Conservation (phyloP, 140 eudicot genomes). For the Flaveria floridana region DNA sequence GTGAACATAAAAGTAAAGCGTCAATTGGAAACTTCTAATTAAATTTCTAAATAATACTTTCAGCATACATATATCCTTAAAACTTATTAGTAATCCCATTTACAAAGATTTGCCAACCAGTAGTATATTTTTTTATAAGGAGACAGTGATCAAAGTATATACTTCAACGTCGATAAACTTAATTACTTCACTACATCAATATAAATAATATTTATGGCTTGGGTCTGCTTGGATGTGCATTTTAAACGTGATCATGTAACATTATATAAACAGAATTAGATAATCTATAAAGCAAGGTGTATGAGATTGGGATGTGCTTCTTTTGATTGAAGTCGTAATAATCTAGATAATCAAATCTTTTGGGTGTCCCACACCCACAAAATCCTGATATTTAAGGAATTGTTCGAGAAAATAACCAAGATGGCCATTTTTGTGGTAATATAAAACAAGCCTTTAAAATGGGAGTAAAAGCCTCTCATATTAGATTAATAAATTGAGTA, state of each 20-base stretch:
- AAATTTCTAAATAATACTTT: constrained; percentile 1
- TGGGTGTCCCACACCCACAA: not conserved
- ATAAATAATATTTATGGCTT: not conserved
- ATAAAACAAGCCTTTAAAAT: not conserved
- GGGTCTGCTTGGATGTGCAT: constrained; percentile 1
- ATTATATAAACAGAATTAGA: not conserved
- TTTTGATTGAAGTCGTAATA: constrained; percentile 1
- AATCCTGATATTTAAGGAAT: not conserved
- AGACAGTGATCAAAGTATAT: not conserved
- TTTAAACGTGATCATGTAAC: not conserved
- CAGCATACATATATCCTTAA: not conserved
- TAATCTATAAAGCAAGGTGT: not conserved
- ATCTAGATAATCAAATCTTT: not conserved
- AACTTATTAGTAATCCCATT: constrained; percentile 10
- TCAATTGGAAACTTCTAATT: not conserved
- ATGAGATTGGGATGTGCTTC: not conserved
- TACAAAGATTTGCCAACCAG: constrained; percentile 12
- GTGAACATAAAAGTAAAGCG: not conserved
- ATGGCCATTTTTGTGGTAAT: not conserved
- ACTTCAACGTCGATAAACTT: not conserved
- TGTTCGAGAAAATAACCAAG: not conserved
- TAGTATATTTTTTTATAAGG: not conserved
- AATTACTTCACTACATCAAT: not conserved
- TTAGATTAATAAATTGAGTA: not conserved
- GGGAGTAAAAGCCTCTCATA: constrained; percentile 7